A percentile compares a stretch with the other conserved stretches of the same genome.
Evolutionary conservation across 2,329 filamentous ascomycete species (phyloP).

Genomic region (Colletotrichum orchidophilum): DNA sequence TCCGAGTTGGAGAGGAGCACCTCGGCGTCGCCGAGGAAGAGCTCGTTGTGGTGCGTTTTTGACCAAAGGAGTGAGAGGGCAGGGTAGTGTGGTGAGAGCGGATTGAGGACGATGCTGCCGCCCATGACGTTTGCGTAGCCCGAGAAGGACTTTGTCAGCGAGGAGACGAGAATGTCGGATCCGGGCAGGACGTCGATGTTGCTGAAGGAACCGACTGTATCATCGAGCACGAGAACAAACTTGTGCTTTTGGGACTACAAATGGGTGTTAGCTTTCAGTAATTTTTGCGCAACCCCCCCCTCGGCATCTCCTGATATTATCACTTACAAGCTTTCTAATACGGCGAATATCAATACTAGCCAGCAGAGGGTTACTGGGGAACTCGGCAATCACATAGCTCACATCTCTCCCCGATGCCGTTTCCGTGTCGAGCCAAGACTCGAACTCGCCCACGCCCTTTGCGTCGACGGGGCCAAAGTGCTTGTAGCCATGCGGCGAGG

Average conservation of each 20-base stretch:
- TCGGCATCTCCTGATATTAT: no score
- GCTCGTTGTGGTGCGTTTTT: conserved; percentile 50
- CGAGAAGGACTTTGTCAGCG: conserved; percentile 67
- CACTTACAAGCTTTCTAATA: conserved; percentile 35
- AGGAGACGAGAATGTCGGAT: conserved; percentile 60
- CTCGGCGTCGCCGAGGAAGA: conserved; percentile 57
- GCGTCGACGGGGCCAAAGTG: conserved; percentile 57
- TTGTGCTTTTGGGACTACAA: conserved; percentile 48
- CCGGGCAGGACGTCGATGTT: conserved; percentile 60
- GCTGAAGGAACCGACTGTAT: conserved; percentile 57
- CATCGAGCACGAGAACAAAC: conserved; percentile 58
- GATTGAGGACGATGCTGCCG: conserved; percentile 60
- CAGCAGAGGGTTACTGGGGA: conserved; percentile 48
- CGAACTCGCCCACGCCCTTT: conserved; percentile 53
- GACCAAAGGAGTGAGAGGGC: conserved; percentile 43
- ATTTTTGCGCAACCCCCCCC: no score
- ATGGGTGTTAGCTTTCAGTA: neutral
- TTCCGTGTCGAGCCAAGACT: conserved; percentile 53
- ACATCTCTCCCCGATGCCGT: conserved; percentile 49
- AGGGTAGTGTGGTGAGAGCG: conserved; percentile 51
- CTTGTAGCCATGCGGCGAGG: conserved; percentile 53
- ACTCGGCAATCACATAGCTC: conserved; percentile 59
- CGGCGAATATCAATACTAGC: conserved; percentile 45
- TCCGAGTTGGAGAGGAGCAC: conserved; percentile 55
- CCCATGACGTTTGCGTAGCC: conserved; percentile 65